phyloP scores from a whole-genome alignment of 345 rosid genomes.

The Sapria himalayana region DNA sequence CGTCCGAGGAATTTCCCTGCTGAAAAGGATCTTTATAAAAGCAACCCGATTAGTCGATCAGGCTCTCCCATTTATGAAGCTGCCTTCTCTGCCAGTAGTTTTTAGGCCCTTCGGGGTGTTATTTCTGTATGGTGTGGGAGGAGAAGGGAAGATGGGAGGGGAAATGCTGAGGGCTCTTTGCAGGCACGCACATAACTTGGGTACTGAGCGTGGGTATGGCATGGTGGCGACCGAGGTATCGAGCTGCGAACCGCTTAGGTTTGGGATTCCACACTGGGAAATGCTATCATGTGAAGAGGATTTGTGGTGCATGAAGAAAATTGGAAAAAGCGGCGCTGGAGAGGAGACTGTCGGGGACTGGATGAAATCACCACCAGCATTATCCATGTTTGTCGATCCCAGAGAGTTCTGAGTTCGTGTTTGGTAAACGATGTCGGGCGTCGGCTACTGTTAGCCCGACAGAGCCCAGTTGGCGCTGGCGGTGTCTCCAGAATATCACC shows the following conservation, averaged over 20 bases:
- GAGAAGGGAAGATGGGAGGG: constrained; percentile 58
- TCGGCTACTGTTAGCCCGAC: too few relatives aligned
- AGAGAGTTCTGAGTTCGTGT: constrained; percentile 38
- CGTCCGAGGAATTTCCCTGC: constrained; percentile 51
- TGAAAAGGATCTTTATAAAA: constrained; percentile 34
- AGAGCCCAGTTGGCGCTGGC: too few relatives aligned
- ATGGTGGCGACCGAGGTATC: constrained; percentile 80
- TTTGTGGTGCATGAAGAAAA: constrained; percentile 79
- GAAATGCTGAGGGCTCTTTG: constrained; percentile 46
- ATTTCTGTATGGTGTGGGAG: constrained; percentile 81
- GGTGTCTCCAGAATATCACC: too few relatives aligned
- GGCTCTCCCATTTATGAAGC: constrained; percentile 43
- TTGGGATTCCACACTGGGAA: constrained; percentile 73
- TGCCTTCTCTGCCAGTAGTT: constrained; percentile 76
- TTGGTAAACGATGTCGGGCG: too few relatives aligned
- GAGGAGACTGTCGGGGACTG: constrained; percentile 73
- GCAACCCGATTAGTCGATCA: constrained; percentile 46
- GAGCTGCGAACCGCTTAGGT: constrained; percentile 36
- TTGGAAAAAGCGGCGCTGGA: constrained; percentile 53
- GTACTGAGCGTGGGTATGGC: constrained; percentile 37
- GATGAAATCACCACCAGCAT: constrained; percentile 69
- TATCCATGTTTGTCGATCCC: constrained; percentile 92
- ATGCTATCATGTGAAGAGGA: constrained; percentile 59
- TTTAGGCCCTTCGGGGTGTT: constrained; percentile 64
- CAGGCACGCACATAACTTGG: constrained; percentile 68